Evolutionary conservation across 78 protist species (phyloP).

Genomic region (slime mould (Dictyostelium discoideum)): DNA sequence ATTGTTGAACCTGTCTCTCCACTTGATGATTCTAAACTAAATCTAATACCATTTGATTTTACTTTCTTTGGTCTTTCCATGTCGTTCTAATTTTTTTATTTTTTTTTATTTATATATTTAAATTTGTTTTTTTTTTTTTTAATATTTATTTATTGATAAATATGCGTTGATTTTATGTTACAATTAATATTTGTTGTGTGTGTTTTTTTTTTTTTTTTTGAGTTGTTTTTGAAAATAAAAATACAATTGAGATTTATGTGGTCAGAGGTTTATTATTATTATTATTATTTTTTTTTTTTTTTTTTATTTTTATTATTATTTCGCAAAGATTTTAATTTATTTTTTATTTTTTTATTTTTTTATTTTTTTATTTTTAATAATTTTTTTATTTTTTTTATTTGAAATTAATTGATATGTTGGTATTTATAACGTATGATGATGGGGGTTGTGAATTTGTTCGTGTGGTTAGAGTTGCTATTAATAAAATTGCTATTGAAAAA

Average conservation of each 20-base stretch:
- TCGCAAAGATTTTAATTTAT: neutral
- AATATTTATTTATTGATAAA: neutral
- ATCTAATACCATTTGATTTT: neutral
- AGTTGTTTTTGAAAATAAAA: neutral
- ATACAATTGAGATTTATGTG: neutral
- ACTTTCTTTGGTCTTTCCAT: conserved; percentile 7
- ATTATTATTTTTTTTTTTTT: neutral
- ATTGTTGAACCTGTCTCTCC: neutral
- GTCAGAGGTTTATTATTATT: neutral
- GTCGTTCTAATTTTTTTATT: neutral
- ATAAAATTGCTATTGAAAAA: neutral
- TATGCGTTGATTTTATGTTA: neutral
- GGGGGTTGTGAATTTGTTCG: neutral
- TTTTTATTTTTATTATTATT: neutral
- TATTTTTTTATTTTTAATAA: no score
- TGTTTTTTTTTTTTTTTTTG: neutral
- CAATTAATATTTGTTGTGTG: neutral
- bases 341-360: neutral
- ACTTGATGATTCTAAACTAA: neutral
- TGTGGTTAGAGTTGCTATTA: neutral
- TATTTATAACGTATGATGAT: neutral
- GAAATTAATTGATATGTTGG: neutral
- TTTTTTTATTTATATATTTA: neutral
- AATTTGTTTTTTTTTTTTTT: neutral
- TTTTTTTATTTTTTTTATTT: neutral